Evolutionary conservation across 345 rosid genomes (phyloP).

Genomic region (Gossypium stocksii): DNA sequence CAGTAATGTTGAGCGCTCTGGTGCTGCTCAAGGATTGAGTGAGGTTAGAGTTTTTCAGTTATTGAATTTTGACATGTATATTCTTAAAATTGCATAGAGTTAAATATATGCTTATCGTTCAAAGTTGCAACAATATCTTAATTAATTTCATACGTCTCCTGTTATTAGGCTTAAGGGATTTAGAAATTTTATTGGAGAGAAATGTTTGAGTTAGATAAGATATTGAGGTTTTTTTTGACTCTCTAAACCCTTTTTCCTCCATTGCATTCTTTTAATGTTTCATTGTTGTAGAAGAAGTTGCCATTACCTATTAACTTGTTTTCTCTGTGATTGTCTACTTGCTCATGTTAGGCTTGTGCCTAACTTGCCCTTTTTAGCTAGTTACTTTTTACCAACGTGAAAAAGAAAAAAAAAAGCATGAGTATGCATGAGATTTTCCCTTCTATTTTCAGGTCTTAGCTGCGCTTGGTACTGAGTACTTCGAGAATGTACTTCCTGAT

Average conservation of each 20-base stretch:
- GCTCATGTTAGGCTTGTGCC: not conserved
- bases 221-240: not conserved
- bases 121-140: not conserved
- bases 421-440: conserved; percentile 6
- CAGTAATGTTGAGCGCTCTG: conserved; percentile 98
- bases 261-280: no score
- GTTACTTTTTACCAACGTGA: not conserved
- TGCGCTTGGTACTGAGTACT: conserved; percentile 84
- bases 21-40: conserved; percentile 98
- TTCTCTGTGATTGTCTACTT: not conserved
- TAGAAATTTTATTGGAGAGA: not conserved
- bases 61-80: not conserved
- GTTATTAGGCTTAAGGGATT: not conserved
- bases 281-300: not conserved
- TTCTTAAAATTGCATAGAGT: not conserved
- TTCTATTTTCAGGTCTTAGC: conserved; percentile 69
- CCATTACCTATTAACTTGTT: not conserved
- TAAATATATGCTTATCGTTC: not conserved
- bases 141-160: not conserved
- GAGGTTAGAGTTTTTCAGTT: conserved; percentile 52
- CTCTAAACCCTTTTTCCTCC: not conserved
- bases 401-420: not conserved
- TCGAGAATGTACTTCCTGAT: conserved; percentile 83
- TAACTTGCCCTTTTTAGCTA: not conserved
- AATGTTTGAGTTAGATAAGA: not conserved